Conservation (phyloP, 176 grass and related monocot species). For the Saccharum officinarum region DNA sequence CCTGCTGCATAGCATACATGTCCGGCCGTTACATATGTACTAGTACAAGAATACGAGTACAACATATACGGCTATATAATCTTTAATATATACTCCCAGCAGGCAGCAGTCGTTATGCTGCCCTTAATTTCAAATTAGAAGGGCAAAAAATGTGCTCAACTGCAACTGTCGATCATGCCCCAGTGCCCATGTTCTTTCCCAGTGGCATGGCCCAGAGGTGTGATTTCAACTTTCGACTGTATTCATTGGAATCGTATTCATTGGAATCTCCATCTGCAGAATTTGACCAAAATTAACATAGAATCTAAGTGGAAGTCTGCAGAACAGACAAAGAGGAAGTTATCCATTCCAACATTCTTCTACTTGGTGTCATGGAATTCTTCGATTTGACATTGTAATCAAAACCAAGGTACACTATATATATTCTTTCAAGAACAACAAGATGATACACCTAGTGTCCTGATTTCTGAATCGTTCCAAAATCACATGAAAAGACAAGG, state of each 20-base stretch:
- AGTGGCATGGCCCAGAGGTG: background rate
- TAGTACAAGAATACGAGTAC: background rate
- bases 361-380: no score
- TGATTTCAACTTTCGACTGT: background rate
- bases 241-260: no score
- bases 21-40: background rate
- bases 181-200: background rate
- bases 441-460: background rate
- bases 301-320: no score
- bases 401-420: no score
- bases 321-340: no score
- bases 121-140: background rate
- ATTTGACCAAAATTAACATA: no score
- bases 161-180: background rate
- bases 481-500: background rate
- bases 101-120: background rate
- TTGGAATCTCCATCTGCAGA: no score
- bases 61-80: background rate
- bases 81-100: background rate
- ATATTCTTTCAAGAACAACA: background rate
- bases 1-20: background rate
- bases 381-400: no score
- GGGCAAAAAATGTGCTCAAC: background rate
- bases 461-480: background rate
- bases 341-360: no score